Evolutionary conservation across 2,329 filamentous ascomycete species (phyloP).

Genomic region (Pseudonectria buxi): DNA sequence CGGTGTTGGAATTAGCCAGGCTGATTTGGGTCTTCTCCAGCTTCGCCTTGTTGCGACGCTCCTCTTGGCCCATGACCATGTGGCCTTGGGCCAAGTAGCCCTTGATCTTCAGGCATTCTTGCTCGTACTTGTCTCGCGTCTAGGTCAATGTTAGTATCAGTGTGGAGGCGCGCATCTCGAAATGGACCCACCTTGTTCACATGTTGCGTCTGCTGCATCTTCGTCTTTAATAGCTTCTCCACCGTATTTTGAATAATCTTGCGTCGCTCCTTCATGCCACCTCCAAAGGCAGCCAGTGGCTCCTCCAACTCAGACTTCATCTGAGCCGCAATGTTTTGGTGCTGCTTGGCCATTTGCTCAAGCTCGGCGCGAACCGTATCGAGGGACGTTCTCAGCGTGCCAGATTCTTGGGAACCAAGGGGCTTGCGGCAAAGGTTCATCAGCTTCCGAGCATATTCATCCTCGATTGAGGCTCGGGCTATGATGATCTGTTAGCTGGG

Average conservation of each 20-base stretch:
- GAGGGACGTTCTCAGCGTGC: conserved; percentile 74
- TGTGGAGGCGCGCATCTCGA: too few species aligned
- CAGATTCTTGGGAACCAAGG: conserved; percentile 79
- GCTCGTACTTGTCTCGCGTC: conserved; percentile 90
- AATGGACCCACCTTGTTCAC: conserved; percentile 73
- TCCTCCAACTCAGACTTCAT: conserved; percentile 97
- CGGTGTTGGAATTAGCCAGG: conserved; percentile 80
- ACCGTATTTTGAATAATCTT: conserved; percentile 95
- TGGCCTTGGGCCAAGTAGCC: conserved; percentile 97
- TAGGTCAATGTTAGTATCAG: conserved; percentile 25
- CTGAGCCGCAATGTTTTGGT: conserved; percentile 81
- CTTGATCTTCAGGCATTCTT: conserved; percentile 97
- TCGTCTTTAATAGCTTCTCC: conserved; percentile 88
- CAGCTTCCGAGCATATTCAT: conserved; percentile 90
- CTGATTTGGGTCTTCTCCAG: conserved; percentile 98
- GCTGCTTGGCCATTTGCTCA: conserved; percentile 89
- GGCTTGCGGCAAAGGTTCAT: conserved; percentile 80
- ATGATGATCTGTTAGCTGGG: not conserved
- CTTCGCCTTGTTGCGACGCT: conserved; percentile 97
- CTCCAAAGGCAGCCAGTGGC: conserved; percentile 82
- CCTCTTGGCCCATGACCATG: conserved; percentile 99
- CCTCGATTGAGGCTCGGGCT: conserved; percentile 90
- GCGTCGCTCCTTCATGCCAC: conserved; percentile 89
- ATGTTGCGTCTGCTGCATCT: conserved; percentile 80
- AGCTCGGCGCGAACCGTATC: conserved; percentile 85